Evolutionary conservation across 1,139 yeast species (phyloP), one percentile per base, ranked within the genome.

Genomic region (Suhomyces bolitotheri): DNA sequence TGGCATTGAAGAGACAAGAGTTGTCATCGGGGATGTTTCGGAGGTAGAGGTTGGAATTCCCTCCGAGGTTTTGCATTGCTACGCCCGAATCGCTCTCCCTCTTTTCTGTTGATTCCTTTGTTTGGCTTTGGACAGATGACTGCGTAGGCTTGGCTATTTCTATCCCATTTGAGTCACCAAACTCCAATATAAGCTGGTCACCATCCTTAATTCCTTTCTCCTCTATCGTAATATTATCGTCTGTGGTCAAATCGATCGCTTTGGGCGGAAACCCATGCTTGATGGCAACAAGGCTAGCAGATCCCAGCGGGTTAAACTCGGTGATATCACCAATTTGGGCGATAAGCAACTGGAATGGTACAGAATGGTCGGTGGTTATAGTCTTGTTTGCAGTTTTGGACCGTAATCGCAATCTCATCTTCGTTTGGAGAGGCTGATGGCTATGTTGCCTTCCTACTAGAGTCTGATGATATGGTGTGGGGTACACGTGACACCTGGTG

Each of bases 1-100:
- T 66, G 0, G 94, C 75, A 45, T 84, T 78, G 61, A 85, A 85
- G 47, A 86, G 62, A 53, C 95, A 85, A 7, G 94, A 82, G 53
- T 85, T 85, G 55, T 86, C 94, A 51, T 85, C 90, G 1, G 86
- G 84, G 41, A 83, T 79, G 36, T 77, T 75, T 24, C 88, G 70
- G 11, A 83, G 65, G 9, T 72, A 64, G 16, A 78, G 25, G 16
- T 28, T 30, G 13, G 43, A 33, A 16, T 19, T 22, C 4, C 26
- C 21, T 7, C 28, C 31, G 20, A 40, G 32, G 8, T 12, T 13
- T 8, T 27, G 29, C 21, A 11, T 16, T 1, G 36, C 25, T 4
- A 33, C 25, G 9, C 21, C 34, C 1, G 25, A 20, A 8, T 17
- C 11, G 7, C n/a, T 6, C 16, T 23, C 16, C 22, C 14, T 15